A percentile compares a stretch with the other conserved stretches of the same genome.
Evolutionary conservation across 768 basidiomycete species (phyloP).

Genomic region (Mycena haematopus): DNA sequence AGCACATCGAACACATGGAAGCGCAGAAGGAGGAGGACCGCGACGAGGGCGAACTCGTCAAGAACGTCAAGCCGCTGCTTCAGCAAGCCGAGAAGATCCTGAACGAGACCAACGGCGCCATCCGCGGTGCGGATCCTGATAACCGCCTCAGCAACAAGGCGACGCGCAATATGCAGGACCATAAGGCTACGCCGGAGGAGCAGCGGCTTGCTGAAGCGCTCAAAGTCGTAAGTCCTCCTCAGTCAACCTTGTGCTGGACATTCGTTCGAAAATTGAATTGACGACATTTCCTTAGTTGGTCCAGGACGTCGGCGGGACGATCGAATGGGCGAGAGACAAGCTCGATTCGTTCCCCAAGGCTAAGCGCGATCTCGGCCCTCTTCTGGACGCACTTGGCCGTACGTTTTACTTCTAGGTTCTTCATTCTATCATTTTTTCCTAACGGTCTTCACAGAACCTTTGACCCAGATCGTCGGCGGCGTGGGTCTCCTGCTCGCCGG

Average conservation of each 20-base stretch:
- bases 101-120: constrained; percentile 44
- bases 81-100: constrained; percentile 29
- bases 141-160: constrained; percentile 42
- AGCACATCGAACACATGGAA: constrained; percentile 43
- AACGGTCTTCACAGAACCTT: constrained; percentile 34
- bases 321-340: constrained; percentile 47
- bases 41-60: not conserved
- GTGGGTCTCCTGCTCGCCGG: constrained; percentile 44
- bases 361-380: constrained; percentile 44
- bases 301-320: constrained; percentile 45
- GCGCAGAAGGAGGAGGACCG: not conserved
- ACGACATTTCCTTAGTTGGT: constrained; percentile 33
- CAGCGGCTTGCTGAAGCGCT: constrained; percentile 46
- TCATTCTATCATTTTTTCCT: too few species aligned
- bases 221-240: constrained; percentile 24
- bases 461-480: constrained; percentile 47
- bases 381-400: constrained; percentile 29
- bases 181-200: constrained; percentile 35
- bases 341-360: constrained; percentile 46
- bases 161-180: constrained; percentile 38
- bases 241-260: not conserved
- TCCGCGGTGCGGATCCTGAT: constrained; percentile 46
- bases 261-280: not conserved
- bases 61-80: not conserved
- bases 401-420: too few species aligned